Evolutionary conservation across 2,329 filamentous ascomycete species (phyloP), one percentile per base, ranked within the genome.

Genomic region (Fusarium nematophilum): DNA sequence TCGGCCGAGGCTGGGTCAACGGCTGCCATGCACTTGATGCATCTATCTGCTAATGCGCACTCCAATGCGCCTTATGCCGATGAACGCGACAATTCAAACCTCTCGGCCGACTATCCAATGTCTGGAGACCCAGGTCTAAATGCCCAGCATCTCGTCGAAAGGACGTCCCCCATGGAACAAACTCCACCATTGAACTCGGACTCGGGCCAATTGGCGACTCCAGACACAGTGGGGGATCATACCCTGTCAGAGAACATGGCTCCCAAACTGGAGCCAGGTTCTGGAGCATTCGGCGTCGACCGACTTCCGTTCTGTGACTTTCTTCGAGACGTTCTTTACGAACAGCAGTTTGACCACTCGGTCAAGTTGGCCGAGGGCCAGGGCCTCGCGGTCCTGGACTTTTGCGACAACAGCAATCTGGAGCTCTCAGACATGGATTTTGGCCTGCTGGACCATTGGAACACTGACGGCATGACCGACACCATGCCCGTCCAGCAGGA

Each of bases 371-470:
- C 69, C n/a, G 77, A 78, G 50, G 65, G 71, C 4, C 79, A 79
- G 49, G 78, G 76, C 1, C 71, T 80, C 11, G 75, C 75, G 14
- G 76, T 83, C 4, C 68, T 84, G 7, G 77, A 84, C 60, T 83
- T 83, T 59, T 83, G 80, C 57, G 77, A 81, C 46, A 76, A 84
- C 53, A 72, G 71, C 39, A 81, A 78, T 51, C 70, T 84, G 25
- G 81, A 84, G 39, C 73, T 85, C 17, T 83, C 79, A 9, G 82
- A 84, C 13, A 71, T 81, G 25, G 82, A 85, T 62, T 84, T 83
- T 67, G 78, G 79, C 1, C 70, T 84, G 5, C 64, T 85, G 11
- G 78, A 83, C 53, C 72, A 79, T 53, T 83, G 81, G 77, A 82
- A 80, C 57, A 53, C 79, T 9, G 67, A 62, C 31, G 79, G 80